Conservation (phyloP, 768 basidiomycete genomes). For the Boletus barrowsii region DNA sequence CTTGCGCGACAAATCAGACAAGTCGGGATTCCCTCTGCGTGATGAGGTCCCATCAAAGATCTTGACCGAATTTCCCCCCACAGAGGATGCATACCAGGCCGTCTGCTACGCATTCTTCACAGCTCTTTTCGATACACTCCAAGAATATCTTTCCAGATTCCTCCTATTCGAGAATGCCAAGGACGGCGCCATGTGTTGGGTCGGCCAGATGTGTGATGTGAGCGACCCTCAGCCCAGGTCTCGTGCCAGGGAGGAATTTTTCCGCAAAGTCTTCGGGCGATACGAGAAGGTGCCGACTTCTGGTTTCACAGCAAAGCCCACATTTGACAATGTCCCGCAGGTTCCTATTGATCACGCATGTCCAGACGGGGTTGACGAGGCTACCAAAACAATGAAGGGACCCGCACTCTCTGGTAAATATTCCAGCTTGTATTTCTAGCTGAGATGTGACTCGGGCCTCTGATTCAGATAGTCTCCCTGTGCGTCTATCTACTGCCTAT, state of each 20-base stretch:
- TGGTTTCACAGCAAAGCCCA: no score
- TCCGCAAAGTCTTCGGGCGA: not conserved
- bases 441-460: not conserved
- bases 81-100: not conserved
- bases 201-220: conserved; percentile 4
- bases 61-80: conserved; percentile 1
- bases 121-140: conserved; percentile 8
- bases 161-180: not conserved
- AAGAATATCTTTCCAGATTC: not conserved
- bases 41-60: conserved; percentile 14
- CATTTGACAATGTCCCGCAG: no score
- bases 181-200: not conserved
- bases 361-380: no score
- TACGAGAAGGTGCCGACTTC: not conserved
- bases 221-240: not conserved
- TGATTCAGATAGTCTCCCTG: not conserved
- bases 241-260: not conserved
- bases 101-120: conserved; percentile 13
- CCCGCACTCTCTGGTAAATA: not conserved
- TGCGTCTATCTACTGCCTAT: not conserved
- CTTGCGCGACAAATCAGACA: conserved; percentile 1
- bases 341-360: no score
- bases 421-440: no score
- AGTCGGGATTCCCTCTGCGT: conserved; percentile 8
- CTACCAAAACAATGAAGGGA: not conserved